phyloP scores from a whole-genome alignment of 371 early-diverging fungal species.

The Actinomortierella ambigua region DNA sequence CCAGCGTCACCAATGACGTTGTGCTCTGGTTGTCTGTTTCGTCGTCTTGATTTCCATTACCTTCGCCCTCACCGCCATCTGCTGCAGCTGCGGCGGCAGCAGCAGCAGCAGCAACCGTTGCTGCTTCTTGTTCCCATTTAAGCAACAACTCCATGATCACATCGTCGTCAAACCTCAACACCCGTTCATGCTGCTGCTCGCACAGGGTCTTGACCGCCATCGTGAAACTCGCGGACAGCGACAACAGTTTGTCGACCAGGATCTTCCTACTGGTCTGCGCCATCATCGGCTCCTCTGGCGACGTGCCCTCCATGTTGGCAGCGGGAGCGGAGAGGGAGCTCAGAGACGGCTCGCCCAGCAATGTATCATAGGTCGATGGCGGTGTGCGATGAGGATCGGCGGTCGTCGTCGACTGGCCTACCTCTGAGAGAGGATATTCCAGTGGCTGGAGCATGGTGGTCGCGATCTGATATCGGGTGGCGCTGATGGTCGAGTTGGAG shows the following conservation, averaged over 20 bases:
- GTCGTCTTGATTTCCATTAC: not conserved
- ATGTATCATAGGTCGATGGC: not conserved
- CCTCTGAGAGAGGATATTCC: conserved; percentile 26
- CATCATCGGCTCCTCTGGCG: conserved; percentile 1
- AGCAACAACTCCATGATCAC: conserved; percentile 32
- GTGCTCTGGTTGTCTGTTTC: conserved; percentile 13
- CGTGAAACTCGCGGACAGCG: conserved; percentile 25
- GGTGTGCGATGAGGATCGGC: conserved; percentile 1
- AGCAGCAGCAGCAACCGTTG: no score
- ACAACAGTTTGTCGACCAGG: conserved; percentile 21
- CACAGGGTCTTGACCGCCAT: conserved; percentile 30
- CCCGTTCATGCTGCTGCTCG: conserved; percentile 45
- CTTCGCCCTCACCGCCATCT: conserved; percentile 7
- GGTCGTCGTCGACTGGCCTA: conserved; percentile 16
- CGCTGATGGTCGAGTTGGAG: conserved; percentile 31
- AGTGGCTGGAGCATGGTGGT: conserved; percentile 41
- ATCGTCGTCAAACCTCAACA: conserved; percentile 40
- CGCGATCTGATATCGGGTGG: conserved; percentile 43
- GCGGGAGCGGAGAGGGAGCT: not conserved
- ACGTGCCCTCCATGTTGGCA: not conserved
- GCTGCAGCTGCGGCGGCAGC: no score
- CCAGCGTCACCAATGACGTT: conserved; percentile 31
- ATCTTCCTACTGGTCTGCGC: conserved; percentile 20
- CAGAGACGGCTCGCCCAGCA: no score
- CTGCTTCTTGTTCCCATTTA: conserved; percentile 45